phyloP scores from a whole-genome alignment of 495 filamentous ascomycete genomes.

The Trypethelium eluteriae region DNA sequence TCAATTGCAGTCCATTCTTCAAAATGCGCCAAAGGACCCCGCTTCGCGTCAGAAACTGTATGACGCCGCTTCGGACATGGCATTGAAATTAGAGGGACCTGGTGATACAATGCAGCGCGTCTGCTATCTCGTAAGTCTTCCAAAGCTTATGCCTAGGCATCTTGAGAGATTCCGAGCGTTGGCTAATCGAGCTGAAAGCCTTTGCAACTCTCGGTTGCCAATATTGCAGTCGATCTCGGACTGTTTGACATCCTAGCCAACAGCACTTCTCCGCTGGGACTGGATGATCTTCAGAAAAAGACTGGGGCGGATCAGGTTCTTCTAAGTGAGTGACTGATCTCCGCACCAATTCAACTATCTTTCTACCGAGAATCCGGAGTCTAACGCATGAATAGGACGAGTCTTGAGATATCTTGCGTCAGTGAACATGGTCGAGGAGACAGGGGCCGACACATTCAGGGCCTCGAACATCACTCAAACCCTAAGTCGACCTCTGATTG shows the following conservation, averaged over 20 bases:
- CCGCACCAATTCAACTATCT: neutral
- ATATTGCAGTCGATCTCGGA: neutral
- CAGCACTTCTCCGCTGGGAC: neutral
- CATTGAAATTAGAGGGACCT: neutral
- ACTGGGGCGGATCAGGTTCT: neutral
- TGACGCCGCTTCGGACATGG: neutral
- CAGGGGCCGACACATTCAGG: constrained; percentile 1
- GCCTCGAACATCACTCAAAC: constrained; percentile 12
- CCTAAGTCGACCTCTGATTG: neutral
- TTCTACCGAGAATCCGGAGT: neutral
- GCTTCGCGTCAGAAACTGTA: neutral
- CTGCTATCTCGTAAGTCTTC: neutral
- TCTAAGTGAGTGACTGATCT: neutral
- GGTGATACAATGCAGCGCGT: neutral
- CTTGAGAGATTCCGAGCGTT: neutral
- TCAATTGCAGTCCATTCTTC: neutral
- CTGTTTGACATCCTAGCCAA: neutral
- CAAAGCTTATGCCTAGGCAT: neutral
- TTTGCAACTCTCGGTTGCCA: neutral
- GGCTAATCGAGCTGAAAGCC: neutral
- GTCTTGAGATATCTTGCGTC: constrained; percentile 10
- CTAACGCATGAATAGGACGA: neutral
- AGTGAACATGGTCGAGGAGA: constrained; percentile 6
- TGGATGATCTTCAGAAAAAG: neutral
- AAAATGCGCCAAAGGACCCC: neutral